Percentiles rank a stretch among this genome's conserved stretches.
phyloP scores from a whole-genome alignment of 352 stramenopile genomes.

The Globisporangium viniferum region DNA sequence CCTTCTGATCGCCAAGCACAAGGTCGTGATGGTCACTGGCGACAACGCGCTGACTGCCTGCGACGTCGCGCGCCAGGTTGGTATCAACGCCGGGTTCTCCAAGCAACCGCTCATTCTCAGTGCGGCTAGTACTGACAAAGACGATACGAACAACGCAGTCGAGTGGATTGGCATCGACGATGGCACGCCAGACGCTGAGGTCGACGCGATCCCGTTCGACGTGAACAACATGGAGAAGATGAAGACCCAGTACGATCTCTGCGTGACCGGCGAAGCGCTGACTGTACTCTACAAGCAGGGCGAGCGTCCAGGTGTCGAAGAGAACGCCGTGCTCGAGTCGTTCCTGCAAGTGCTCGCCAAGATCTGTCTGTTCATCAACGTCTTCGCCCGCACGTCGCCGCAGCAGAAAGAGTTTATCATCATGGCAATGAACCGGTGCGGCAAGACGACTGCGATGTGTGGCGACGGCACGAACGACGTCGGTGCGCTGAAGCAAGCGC shows the following conservation, averaged over 20 bases:
- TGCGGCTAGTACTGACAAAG: background rate
- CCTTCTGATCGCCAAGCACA: slow-evolving; percentile 72
- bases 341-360: slow-evolving; percentile 23
- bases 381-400: slow-evolving; percentile 92
- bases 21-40: slow-evolving; percentile 93
- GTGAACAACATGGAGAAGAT: slow-evolving; percentile 14
- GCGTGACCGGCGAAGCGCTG: slow-evolving; percentile 38
- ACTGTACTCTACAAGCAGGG: slow-evolving; percentile 13
- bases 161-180: slow-evolving; percentile 31
- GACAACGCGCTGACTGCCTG: slow-evolving; percentile 92
- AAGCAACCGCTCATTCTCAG: slow-evolving; percentile 28
- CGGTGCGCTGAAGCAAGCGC: slow-evolving; percentile 85
- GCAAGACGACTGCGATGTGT: slow-evolving; percentile 91
- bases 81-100: slow-evolving; percentile 39
- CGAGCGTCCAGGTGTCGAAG: slow-evolving; percentile 15
- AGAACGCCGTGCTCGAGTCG: slow-evolving; percentile 24
- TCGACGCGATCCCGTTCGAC: slow-evolving; percentile 20
- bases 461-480: slow-evolving; percentile 97
- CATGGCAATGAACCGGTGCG: slow-evolving; percentile 83
- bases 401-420: slow-evolving; percentile 92
- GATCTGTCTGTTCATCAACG: slow-evolving; percentile 40
- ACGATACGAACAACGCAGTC: slow-evolving; percentile 7
- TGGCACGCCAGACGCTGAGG: slow-evolving; percentile 13
- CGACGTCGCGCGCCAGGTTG: slow-evolving; percentile 89
- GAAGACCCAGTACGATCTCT: slow-evolving; percentile 26